These are phyloP conservation scores for Lactarius pseudohatsudake DNA, from an alignment of 768 basidiomycete genomes.

Conservation along the genomic window DNA sequence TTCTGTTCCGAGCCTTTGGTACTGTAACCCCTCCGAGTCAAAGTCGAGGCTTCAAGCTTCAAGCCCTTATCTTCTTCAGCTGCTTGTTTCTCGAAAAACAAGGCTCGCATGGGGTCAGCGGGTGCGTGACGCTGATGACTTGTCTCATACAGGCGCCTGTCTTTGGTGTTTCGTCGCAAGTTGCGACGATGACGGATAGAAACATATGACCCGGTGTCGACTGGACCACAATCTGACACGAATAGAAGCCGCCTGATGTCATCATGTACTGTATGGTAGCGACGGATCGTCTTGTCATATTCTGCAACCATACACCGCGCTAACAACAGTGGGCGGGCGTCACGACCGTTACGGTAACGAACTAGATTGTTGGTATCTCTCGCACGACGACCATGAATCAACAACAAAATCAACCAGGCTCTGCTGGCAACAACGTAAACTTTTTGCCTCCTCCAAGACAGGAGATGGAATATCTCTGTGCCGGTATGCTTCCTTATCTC, in stretches of 20 bases:
- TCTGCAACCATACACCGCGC: neutral
- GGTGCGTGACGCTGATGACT: neutral
- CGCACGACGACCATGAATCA: conserved; percentile 41
- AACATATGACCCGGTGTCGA: neutral
- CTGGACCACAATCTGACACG: neutral
- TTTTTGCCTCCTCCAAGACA: conserved; percentile 45
- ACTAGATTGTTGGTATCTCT: conserved; percentile 20
- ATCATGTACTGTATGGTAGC: neutral
- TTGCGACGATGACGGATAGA: conserved; percentile 4
- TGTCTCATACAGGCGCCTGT: neutral
- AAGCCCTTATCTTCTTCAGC: neutral
- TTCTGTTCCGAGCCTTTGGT: neutral
- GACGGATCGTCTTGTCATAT: neutral
- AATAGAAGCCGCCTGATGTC: conserved; percentile 12
- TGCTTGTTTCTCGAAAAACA: neutral
- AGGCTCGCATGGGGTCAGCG: neutral
- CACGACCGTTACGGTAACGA: conserved; percentile 35
- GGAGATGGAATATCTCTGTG: conserved; percentile 86
- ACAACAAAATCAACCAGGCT: conserved; percentile 36
- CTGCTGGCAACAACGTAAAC: conserved; percentile 34
- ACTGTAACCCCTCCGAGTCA: neutral
- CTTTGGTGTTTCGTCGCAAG: neutral
- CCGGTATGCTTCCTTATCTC: conserved; percentile 49
- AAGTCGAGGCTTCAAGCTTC: neutral
- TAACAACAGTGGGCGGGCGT: conserved; percentile 22